A percentile compares a stretch with the other conserved stretches of the same genome.
These are phyloP conservation scores for Epipyxis sp. DNA, from an alignment of 108 stramenopile species.

Conservation along the genomic window DNA sequence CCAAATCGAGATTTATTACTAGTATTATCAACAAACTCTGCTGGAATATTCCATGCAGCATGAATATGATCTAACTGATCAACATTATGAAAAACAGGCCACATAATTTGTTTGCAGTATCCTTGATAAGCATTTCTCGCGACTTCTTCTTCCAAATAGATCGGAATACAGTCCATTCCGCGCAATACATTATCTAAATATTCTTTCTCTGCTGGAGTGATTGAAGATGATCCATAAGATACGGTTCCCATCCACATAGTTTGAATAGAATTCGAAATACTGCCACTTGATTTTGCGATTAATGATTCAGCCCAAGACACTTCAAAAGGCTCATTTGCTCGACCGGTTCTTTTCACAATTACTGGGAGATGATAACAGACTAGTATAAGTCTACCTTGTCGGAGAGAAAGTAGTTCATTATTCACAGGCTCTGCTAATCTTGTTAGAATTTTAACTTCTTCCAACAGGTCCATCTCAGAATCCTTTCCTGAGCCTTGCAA, in stretches of 20 bases:
- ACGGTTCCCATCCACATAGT: conserved; percentile 92
- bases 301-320: conserved; percentile 89
- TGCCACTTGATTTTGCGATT: conserved; percentile 73
- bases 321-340: conserved; percentile 59
- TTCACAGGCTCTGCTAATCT: too few relatives aligned
- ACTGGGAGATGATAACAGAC: conserved; percentile 96
- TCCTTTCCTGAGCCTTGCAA: neutral
- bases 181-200: conserved; percentile 66
- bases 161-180: conserved; percentile 85
- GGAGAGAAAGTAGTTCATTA: too few relatives aligned
- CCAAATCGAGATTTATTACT: neutral
- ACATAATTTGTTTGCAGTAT: conserved; percentile 93
- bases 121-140: conserved; percentile 77
- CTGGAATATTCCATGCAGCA: conserved; percentile 25
- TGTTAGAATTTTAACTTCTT: neutral
- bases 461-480: neutral
- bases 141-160: conserved; percentile 71
- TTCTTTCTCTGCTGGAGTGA: conserved; percentile 67
- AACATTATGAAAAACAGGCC: conserved; percentile 98
- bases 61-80: conserved; percentile 71
- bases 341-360: conserved; percentile 61
- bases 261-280: conserved; percentile 63
- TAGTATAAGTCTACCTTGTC: conserved; percentile 47
- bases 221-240: conserved; percentile 60
- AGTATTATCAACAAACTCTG: neutral